phyloP scores from a whole-genome alignment of 345 rosid species.

The Rhodomyrtus tomentosa region DNA sequence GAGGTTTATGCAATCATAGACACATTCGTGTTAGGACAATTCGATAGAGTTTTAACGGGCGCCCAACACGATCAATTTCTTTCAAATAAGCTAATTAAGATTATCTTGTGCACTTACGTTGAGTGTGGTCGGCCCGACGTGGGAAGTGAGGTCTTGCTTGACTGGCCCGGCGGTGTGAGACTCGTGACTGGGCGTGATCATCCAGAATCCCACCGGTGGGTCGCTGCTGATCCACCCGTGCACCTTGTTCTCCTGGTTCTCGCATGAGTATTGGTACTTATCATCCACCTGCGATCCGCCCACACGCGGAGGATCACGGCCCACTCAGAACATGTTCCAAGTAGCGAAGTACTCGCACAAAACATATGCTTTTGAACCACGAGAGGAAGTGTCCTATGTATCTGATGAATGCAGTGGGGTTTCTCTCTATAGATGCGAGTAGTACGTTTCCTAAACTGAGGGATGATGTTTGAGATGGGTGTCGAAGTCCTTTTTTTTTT shows the following conservation, averaged over 20 bases:
- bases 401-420: neutral
- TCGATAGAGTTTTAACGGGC: neutral
- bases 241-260: constrained; percentile 13
- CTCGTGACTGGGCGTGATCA: constrained; percentile 27
- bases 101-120: constrained; percentile 12
- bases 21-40: neutral
- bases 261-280: constrained; percentile 27
- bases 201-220: constrained; percentile 28
- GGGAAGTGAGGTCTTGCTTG: constrained; percentile 24
- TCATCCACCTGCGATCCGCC: constrained; percentile 24
- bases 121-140: constrained; percentile 19
- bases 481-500: neutral
- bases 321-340: neutral
- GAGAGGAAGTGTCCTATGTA: neutral
- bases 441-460: neutral
- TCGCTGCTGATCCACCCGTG: constrained; percentile 33
- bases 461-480: neutral
- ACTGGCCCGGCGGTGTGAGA: constrained; percentile 22
- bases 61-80: neutral
- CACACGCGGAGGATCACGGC: neutral
- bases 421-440: neutral
- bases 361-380: neutral
- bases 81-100: neutral
- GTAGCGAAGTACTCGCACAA: neutral
- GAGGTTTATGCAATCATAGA: no score